A percentile compares a stretch with the other conserved stretches of the same genome.
phyloP scores from a whole-genome alignment of 2,329 filamentous ascomycete genomes.

The Chrysosporium queenslandicum region DNA sequence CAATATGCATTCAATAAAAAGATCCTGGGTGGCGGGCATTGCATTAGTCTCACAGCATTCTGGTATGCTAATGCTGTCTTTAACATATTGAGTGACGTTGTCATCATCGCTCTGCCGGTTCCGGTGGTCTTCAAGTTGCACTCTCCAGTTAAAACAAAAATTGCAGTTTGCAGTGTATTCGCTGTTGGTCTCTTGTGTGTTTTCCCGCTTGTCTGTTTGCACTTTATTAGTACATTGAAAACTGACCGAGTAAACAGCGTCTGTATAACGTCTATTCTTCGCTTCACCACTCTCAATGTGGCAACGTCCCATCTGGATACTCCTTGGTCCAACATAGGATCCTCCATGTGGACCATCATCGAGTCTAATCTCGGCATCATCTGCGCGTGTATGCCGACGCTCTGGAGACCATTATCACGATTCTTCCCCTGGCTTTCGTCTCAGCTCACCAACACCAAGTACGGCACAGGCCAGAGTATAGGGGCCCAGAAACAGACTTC shows the following conservation, averaged over 20 bases:
- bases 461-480: background rate
- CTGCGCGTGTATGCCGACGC: slow-evolving; percentile 32
- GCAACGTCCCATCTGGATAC: slow-evolving; percentile 20
- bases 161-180: slow-evolving; percentile 34
- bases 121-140: slow-evolving; percentile 26
- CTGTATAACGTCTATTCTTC: slow-evolving; percentile 25
- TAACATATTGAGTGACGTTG: slow-evolving; percentile 29
- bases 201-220: background rate
- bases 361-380: slow-evolving; percentile 31
- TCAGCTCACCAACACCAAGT: slow-evolving; percentile 1
- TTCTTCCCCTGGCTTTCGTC: slow-evolving; percentile 18
- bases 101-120: slow-evolving; percentile 30
- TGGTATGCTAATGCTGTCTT: slow-evolving; percentile 43
- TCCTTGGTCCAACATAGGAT: slow-evolving; percentile 23
- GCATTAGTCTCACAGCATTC: slow-evolving; percentile 39
- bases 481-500: background rate
- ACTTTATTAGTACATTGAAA: background rate
- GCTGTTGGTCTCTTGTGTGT: slow-evolving; percentile 30
- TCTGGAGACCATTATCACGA: slow-evolving; percentile 22
- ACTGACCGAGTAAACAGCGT: slow-evolving; percentile 19
- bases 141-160: slow-evolving; percentile 41
- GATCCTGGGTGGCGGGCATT: slow-evolving; percentile 27
- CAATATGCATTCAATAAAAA: slow-evolving; percentile 39
- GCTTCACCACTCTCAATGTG: slow-evolving; percentile 28
- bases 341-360: slow-evolving; percentile 31